These are phyloP conservation scores for Botrytis byssoidea DNA, from an alignment of 2,329 filamentous ascomycete species.

Conservation along the genomic window DNA sequence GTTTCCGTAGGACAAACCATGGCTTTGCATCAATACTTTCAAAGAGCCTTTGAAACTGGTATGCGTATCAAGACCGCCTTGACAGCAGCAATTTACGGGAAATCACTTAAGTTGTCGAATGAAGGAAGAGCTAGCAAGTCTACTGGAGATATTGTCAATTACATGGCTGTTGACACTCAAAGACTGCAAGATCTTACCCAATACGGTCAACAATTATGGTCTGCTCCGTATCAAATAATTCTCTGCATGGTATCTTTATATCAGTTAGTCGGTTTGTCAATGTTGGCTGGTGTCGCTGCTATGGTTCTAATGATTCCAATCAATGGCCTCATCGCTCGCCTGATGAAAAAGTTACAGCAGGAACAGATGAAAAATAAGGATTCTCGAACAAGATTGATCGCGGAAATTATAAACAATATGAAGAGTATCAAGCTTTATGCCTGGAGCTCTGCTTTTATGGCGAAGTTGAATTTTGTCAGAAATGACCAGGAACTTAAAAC, in stretches of 20 bases:
- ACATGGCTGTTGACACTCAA: constrained; percentile 98
- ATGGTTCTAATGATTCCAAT: constrained; percentile 98
- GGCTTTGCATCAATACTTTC: constrained; percentile 96
- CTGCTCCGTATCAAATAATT: constrained; percentile 91
- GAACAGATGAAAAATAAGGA: constrained; percentile 99
- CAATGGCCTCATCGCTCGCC: constrained; percentile 84
- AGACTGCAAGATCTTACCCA: constrained; percentile 92
- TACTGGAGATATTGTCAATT: constrained; percentile 97
- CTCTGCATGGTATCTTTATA: constrained; percentile 96
- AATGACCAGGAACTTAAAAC: constrained; percentile 97
- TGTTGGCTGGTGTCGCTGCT: constrained; percentile 90
- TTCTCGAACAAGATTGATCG: constrained; percentile 85
- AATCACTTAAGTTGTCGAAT: constrained; percentile 86
- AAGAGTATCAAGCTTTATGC: constrained; percentile 99
- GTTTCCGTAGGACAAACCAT: constrained; percentile 84
- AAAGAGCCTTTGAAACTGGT: constrained; percentile 87
- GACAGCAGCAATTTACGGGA: constrained; percentile 88
- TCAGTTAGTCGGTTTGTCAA: constrained; percentile 88
- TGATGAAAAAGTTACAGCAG: constrained; percentile 95
- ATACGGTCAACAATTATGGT: constrained; percentile 94
- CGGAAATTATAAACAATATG: constrained; percentile 99
- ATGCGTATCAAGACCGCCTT: constrained; percentile 95
- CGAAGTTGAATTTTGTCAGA: constrained; percentile 90
- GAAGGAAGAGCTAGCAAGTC: constrained; percentile 86
- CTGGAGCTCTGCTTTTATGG: constrained; percentile 96